Evolutionary conservation across 2,329 filamentous ascomycete species (phyloP).

Genomic region (Emmonsiellopsis sp.): DNA sequence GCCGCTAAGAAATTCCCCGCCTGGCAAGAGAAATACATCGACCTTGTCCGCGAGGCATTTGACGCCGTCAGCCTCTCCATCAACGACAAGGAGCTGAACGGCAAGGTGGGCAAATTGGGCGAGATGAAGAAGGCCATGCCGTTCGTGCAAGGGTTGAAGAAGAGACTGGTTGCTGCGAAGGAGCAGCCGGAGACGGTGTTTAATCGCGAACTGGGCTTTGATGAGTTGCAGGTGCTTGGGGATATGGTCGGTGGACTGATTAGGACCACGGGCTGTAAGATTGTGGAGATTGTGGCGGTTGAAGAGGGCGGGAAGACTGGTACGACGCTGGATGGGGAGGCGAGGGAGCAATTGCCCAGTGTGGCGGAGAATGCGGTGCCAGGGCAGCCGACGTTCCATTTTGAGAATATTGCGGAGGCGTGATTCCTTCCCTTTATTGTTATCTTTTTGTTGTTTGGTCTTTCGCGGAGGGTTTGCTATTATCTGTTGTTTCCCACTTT

Average conservation of each 20-base stretch:
- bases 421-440: not conserved
- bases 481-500: not conserved
- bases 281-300: constrained; percentile 58
- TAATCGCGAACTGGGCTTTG: constrained; percentile 75
- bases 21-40: constrained; percentile 89
- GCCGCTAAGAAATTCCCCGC: constrained; percentile 69
- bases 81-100: constrained; percentile 74
- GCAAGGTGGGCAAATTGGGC: constrained; percentile 68
- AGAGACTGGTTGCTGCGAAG: constrained; percentile 59
- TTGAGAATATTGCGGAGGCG: constrained; percentile 60
- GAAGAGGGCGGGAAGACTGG: constrained; percentile 47
- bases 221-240: constrained; percentile 65
- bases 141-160: constrained; percentile 83
- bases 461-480: not conserved
- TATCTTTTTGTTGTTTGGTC: not conserved
- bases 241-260: constrained; percentile 75
- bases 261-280: constrained; percentile 61
- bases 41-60: constrained; percentile 65
- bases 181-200: constrained; percentile 62
- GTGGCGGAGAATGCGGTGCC: constrained; percentile 69
- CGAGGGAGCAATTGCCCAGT: constrained; percentile 48
- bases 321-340: constrained; percentile 29
- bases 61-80: constrained; percentile 51
- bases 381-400: constrained; percentile 71
- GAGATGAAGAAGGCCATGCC: constrained; percentile 96